Evolutionary conservation across 225 moss, liverwort and hornwort species (phyloP).

Genomic region (Polytrichum formosum): DNA sequence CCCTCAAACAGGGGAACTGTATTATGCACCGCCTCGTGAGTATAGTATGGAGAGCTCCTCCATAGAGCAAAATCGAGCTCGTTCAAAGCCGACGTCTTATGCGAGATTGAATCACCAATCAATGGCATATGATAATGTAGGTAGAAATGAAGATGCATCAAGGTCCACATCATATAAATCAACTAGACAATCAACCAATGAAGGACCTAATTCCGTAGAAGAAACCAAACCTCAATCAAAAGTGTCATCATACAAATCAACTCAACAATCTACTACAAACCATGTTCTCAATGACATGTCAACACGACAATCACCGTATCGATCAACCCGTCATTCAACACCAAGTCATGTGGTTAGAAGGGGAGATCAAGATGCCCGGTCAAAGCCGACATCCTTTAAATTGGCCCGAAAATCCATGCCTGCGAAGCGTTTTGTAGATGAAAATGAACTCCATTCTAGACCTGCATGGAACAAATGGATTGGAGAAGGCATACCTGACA

Average conservation of each 20-base stretch:
- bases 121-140: no score
- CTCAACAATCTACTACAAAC: neutral
- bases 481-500: no score
- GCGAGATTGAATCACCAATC: no score
- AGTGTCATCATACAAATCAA: neutral
- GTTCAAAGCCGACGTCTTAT: no score
- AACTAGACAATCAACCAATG: neutral
- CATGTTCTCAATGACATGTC: no score
- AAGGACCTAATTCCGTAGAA: neutral
- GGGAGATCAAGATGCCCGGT: no score
- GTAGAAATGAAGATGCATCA: neutral
- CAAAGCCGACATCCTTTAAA: constrained; percentile 9
- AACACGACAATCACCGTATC: no score
- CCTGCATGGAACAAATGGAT: neutral
- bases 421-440: no score
- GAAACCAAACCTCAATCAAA: neutral
- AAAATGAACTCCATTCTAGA: neutral
- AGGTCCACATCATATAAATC: neutral
- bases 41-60: neutral
- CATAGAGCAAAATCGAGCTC: no score
- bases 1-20: neutral
- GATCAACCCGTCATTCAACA: no score
- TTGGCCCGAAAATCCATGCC: neutral
- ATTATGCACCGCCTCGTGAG: neutral
- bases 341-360: no score